phyloP scores from a whole-genome alignment of 208 protist genomes.

The Trypanosoma lewisi region DNA sequence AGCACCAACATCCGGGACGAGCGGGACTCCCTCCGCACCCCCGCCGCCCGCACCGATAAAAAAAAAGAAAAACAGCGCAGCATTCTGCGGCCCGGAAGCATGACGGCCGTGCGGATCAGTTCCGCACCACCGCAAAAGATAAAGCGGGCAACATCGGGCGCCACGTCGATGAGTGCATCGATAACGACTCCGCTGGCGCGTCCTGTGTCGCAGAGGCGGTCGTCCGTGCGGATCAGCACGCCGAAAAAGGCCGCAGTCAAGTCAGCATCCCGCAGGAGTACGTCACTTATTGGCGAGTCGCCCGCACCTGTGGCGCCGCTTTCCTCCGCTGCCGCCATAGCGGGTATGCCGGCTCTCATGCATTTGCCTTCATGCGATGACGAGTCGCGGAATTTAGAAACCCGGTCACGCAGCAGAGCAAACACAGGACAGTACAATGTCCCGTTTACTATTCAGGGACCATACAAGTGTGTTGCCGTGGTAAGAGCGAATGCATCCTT shows the following conservation, averaged over 20 bases:
- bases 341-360: background rate
- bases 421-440: conserved; percentile 24
- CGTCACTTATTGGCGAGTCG: background rate
- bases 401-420: background rate
- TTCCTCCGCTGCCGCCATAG: background rate
- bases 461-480: conserved; percentile 34
- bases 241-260: background rate
- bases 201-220: background rate
- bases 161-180: background rate
- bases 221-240: background rate
- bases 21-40: background rate
- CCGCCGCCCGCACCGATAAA: background rate
- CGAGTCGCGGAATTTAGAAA: background rate
- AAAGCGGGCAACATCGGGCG: background rate
- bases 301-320: background rate
- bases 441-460: conserved; percentile 40
- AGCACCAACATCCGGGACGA: background rate
- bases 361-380: background rate
- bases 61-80: background rate
- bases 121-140: background rate
- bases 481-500: conserved; percentile 43
- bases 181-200: background rate
- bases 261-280: background rate
- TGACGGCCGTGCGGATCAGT: background rate
- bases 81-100: background rate